phyloP scores from a whole-genome alignment of 2,329 filamentous ascomycete species.

The Bipolaris gigantea region DNA sequence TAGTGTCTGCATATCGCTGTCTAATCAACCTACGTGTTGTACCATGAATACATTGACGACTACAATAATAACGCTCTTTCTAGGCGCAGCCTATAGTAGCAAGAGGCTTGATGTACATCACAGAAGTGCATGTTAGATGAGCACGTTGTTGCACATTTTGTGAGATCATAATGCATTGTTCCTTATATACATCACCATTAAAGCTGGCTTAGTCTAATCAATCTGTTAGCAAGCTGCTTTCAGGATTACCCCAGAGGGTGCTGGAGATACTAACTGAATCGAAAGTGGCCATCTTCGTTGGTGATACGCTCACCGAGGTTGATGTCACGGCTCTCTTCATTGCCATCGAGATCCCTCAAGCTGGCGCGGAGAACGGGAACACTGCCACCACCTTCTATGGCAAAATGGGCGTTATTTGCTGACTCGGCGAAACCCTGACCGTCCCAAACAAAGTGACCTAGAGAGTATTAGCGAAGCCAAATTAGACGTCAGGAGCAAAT shows the following conservation, averaged over 20 bases:
- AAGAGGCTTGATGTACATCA: too few species aligned
- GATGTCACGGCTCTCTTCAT: slow-evolving; percentile 50
- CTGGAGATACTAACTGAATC: slow-evolving; percentile 15
- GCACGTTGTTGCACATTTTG: too few species aligned
- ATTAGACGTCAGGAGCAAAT: too few species aligned
- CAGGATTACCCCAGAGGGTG: too few species aligned
- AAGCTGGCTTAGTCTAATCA: background rate
- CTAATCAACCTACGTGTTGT: too few species aligned
- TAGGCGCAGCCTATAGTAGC: too few species aligned
- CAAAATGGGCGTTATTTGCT: slow-evolving; percentile 53
- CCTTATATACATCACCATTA: background rate
- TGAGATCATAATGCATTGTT: background rate
- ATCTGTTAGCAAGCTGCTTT: background rate
- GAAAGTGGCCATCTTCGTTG: slow-evolving; percentile 54
- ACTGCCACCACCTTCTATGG: slow-evolving; percentile 54
- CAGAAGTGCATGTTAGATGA: too few species aligned
- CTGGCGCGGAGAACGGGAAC: slow-evolving; percentile 58
- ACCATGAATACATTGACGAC: too few species aligned
- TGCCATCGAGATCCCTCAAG: slow-evolving; percentile 50
- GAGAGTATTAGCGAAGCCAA: background rate
- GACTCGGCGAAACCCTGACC: slow-evolving; percentile 52
- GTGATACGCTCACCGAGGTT: slow-evolving; percentile 60
- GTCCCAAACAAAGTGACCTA: slow-evolving; percentile 54
- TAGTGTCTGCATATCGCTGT: too few species aligned
- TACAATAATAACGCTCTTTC: too few species aligned